A percentile compares a stretch with the other conserved stretches of the same genome.
Evolutionary conservation across 1,284 basidiomycete species (phyloP).

Genomic region (Chondrostereum purpureum): DNA sequence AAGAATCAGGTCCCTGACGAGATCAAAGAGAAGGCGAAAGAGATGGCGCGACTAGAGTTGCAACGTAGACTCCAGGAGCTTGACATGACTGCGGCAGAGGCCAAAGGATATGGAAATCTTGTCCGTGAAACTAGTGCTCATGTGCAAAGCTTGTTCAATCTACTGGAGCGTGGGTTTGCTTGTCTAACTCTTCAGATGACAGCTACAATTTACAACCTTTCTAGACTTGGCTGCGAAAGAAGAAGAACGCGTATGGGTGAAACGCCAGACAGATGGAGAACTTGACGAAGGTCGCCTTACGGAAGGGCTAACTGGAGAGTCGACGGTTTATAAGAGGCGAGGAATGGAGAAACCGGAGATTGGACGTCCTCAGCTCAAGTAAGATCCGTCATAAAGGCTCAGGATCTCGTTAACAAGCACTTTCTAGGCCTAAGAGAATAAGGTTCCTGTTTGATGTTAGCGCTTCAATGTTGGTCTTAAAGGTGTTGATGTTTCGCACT

Average conservation of each 20-base stretch:
- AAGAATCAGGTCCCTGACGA: slow-evolving; percentile 56
- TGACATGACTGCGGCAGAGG: slow-evolving; percentile 50
- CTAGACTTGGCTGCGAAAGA: slow-evolving; percentile 59
- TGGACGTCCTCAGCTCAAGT: slow-evolving; percentile 64
- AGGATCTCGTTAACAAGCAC: not conserved
- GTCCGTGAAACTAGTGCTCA: slow-evolving; percentile 51
- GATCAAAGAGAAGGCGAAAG: slow-evolving; percentile 52
- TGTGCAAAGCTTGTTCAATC: slow-evolving; percentile 48
- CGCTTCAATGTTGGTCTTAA: slow-evolving; percentile 51
- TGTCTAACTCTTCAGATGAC: not conserved
- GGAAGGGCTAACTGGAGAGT: slow-evolving; percentile 60
- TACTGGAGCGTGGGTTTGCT: slow-evolving; percentile 52
- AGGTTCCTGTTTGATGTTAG: slow-evolving; percentile 66
- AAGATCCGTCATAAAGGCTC: slow-evolving; percentile 13
- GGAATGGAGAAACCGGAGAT: slow-evolving; percentile 63
- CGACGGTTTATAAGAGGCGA: slow-evolving; percentile 61
- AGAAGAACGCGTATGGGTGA: slow-evolving; percentile 64
- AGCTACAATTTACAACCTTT: not conserved
- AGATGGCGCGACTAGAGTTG: slow-evolving; percentile 60
- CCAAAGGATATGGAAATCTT: slow-evolving; percentile 47
- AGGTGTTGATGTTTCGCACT: not conserved
- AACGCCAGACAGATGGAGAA: slow-evolving; percentile 63
- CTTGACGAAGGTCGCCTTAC: slow-evolving; percentile 60
- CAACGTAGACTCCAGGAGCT: slow-evolving; percentile 53
- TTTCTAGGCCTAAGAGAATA: slow-evolving; percentile 52